Evolutionary conservation across 495 filamentous ascomycete species (phyloP).

Genomic region (Neurospora cerealis): DNA sequence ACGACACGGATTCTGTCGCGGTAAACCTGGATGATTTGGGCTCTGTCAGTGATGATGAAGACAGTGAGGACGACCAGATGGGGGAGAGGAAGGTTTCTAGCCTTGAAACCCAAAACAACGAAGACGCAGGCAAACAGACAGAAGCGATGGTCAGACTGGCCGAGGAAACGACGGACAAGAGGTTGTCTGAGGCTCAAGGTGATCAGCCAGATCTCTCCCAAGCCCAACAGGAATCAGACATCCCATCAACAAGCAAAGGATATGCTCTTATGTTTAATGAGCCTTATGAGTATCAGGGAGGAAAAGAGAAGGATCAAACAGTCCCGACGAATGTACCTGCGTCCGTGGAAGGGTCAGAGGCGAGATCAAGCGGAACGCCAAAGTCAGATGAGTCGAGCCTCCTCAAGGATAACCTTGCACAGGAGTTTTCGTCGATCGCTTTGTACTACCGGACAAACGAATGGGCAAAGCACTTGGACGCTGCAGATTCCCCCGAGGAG

Average conservation of each 20-base stretch:
- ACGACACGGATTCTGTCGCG: conserved; percentile 38
- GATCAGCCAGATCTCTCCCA: neutral
- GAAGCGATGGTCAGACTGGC: neutral
- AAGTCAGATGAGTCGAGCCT: conserved; percentile 36
- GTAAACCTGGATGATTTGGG: conserved; percentile 46
- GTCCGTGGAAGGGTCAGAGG: neutral
- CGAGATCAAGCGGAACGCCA: neutral
- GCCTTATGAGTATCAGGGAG: neutral
- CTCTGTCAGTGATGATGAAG: conserved; percentile 21
- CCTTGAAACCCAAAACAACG: neutral
- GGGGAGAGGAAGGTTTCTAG: neutral
- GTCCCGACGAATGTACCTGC: neutral
- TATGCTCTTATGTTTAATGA: neutral
- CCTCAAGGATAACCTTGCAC: conserved; percentile 40
- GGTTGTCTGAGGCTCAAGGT: neutral
- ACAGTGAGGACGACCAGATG: neutral
- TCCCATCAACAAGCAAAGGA: neutral
- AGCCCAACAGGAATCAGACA: neutral
- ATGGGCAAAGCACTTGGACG: conserved; percentile 84
- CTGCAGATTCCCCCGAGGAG: conserved; percentile 63
- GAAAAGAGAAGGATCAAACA: neutral
- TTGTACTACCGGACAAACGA: conserved; percentile 86
- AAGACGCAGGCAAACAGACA: neutral
- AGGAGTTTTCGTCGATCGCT: conserved; percentile 57
- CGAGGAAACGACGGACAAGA: neutral